Percentiles rank a stretch among this genome's conserved stretches.
Conservation (phyloP, 2,329 filamentous ascomycete species). For the Fusarium chaquense region DNA sequence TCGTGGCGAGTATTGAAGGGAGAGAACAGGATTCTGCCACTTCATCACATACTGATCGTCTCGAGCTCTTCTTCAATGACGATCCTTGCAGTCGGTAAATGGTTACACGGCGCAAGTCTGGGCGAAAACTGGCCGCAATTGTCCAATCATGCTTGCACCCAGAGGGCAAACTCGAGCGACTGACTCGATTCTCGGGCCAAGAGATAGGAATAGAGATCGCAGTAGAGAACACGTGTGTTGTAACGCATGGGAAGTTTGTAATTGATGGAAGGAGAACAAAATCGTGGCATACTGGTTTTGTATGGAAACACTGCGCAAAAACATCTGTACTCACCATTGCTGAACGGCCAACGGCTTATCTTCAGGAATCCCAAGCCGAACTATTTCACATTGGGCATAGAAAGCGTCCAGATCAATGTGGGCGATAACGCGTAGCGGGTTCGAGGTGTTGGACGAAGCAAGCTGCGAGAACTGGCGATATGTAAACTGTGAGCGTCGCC, state of each 20-base stretch:
- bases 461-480: slow-evolving; percentile 85
- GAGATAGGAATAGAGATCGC: background rate
- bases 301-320: background rate
- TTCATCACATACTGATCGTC: background rate
- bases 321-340: slow-evolving; percentile 74
- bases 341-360: slow-evolving; percentile 90
- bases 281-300: background rate
- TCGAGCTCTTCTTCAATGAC: background rate
- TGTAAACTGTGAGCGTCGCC: slow-evolving; percentile 78
- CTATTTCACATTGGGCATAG: slow-evolving; percentile 96
- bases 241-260: background rate
- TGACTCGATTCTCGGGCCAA: slow-evolving; percentile 12
- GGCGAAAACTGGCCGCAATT: background rate
- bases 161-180: background rate
- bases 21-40: background rate
- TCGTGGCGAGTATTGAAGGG: background rate
- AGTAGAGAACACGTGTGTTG: background rate
- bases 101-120: slow-evolving; percentile 28
- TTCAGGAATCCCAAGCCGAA: slow-evolving; percentile 79
- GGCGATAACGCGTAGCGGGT: slow-evolving; percentile 86
- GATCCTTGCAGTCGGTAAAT: background rate
- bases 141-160: slow-evolving; percentile 6
- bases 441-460: slow-evolving; percentile 75
- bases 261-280: background rate
- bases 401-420: slow-evolving; percentile 98